phyloP scores from a whole-genome alignment of 163 green algal genomes.

The Volvox carteri region DNA sequence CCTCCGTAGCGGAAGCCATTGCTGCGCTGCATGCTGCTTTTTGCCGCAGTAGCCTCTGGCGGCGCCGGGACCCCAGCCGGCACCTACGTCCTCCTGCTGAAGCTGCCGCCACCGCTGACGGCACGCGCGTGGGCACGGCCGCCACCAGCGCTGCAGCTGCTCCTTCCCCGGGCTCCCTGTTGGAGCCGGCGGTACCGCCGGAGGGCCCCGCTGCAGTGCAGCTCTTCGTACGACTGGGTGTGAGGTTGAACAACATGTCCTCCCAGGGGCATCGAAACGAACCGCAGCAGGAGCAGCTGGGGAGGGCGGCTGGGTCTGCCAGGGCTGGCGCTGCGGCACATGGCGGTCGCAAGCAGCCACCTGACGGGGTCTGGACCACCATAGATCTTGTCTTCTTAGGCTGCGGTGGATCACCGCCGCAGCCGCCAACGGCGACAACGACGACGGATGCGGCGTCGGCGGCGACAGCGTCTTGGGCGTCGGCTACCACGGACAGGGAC shows the following conservation, averaged over 20 bases:
- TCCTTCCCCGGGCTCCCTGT: not conserved
- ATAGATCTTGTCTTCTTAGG: conserved; percentile 41
- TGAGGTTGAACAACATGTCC: too few relatives aligned
- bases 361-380: not conserved
- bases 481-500: not conserved
- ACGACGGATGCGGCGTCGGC: not conserved
- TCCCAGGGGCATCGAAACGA: too few relatives aligned
- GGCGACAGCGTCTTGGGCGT: not conserved
- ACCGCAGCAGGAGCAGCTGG: not conserved
- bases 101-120: not conserved
- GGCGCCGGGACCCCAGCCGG: not conserved
- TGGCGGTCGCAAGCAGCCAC: not conserved
- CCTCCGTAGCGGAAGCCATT: conserved; percentile 2
- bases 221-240: conserved; percentile 29
- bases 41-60: conserved; percentile 18
- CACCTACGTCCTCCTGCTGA: not conserved
- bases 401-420: not conserved
- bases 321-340: not conserved
- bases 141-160: not conserved
- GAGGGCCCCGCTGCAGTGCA: not conserved
- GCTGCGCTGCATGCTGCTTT: conserved; percentile 40
- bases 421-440: not conserved
- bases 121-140: not conserved
- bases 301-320: not conserved
- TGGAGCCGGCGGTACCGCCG: not conserved